Base-by-base conservation (phyloP, 2,329 filamentous ascomycete genomes). In the Aspergillus sp. region DNA sequence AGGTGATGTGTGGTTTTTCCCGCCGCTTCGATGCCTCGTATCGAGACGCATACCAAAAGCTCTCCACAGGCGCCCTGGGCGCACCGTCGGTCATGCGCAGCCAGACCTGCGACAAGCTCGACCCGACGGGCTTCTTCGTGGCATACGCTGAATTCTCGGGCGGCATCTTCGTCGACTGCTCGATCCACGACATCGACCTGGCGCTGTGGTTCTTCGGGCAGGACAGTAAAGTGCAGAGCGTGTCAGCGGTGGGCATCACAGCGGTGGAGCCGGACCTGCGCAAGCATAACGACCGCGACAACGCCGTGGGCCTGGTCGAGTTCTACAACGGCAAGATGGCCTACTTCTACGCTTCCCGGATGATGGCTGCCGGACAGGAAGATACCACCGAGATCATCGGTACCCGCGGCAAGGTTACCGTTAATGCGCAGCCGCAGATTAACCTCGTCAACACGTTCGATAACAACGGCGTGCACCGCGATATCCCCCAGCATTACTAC, bases 121-220 rank as follows among this genome's bases (percentile, higher is more conserved):
- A 84, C 49, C 78, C 80, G 0, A 73, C 73, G 0, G 81, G 81
- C 41, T 85, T 84, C 72, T 86, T 85, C 61, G 80, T 86, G 46
- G 71, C 75, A 26, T 86, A 85, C 64, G 80, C 82, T 8, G 71
- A 80, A 55, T 81, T 78, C 65, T 77, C 72, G 1, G 82, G 83
- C 32, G 82, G 82, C 26, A 83, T 85, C 60, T 86, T 86, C 55
- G 82, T 85, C 48, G 83, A 86, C 69, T 83, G 79, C 67, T 80
- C 78, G 44, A 80, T 86, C 57, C 83, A 86, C 68, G 83, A 86
- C 56, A 85, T 86, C 54, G 80, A 83, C 51, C 73, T 84, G 2
- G 72, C 79, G 0, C 68, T 83, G 2, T 83, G 80, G 79, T 83
- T 78, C 68, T 81, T 82, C 57, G 78, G 77, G 7, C 65, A 75